Evolutionary conservation across 106 monocot species (phyloP).

Genomic region (Chionographis japonica): DNA sequence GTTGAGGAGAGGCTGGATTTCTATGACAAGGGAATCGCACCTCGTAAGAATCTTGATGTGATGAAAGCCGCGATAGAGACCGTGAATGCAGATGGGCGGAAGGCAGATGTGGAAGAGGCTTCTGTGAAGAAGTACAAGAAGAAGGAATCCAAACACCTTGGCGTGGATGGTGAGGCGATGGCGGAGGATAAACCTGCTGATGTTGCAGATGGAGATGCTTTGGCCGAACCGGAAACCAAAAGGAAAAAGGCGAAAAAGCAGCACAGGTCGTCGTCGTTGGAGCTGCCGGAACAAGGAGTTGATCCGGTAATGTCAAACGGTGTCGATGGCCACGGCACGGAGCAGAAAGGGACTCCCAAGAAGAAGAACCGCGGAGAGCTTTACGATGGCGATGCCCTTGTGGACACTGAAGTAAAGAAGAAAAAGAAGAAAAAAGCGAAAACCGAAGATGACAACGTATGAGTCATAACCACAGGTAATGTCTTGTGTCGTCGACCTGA

Average conservation of each 20-base stretch:
- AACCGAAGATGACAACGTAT: too few relatives aligned
- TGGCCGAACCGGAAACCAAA: slow-evolving; percentile 34
- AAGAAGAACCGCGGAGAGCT: slow-evolving; percentile 32
- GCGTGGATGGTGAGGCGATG: too few relatives aligned
- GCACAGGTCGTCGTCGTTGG: slow-evolving; percentile 22
- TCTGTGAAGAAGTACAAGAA: slow-evolving; percentile 74
- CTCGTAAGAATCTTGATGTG: too few relatives aligned
- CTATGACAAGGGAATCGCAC: too few relatives aligned
- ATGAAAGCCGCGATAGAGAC: slow-evolving; percentile 90
- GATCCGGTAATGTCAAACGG: slow-evolving; percentile 4
- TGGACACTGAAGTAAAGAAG: slow-evolving; percentile 43
- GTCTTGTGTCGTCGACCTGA: background rate
- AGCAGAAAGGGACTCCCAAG: slow-evolving; percentile 45
- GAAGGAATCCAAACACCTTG: slow-evolving; percentile 63
- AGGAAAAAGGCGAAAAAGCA: slow-evolving; percentile 82
- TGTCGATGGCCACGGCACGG: slow-evolving; percentile 16
- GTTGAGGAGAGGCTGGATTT: too few relatives aligned
- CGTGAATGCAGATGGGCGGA: slow-evolving; percentile 18
- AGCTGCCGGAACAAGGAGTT: slow-evolving; percentile 2
- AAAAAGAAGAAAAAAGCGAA: slow-evolving; percentile 63
- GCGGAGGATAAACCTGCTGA: too few relatives aligned
- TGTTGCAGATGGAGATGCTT: slow-evolving; percentile 27
- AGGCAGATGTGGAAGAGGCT: slow-evolving; percentile 15
- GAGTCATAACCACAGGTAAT: too few relatives aligned
- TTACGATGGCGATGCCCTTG: slow-evolving; percentile 22